Evolutionary conservation across 148 eudicot genomes (phyloP), one percentile per base, ranked within the genome.

Genomic region (Camellia sinensis): DNA sequence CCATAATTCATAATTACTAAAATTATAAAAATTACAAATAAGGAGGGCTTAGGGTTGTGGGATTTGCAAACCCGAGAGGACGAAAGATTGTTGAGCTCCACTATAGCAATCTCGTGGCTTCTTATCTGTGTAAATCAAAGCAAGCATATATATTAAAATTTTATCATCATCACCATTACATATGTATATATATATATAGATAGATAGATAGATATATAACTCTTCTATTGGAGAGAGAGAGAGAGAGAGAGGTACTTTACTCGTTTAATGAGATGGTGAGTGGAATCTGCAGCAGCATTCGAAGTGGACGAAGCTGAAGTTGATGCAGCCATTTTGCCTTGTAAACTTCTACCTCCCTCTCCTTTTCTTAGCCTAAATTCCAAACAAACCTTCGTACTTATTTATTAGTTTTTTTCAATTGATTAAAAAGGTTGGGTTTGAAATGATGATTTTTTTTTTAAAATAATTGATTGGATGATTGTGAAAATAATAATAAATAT

Each of bases 31-130:
- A 29, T 29, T 29, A 29, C 5, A 79, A 48, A 62, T 19, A 43
- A 46, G 64, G 3, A 41, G 21, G 17, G 12, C 1, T 29, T 29
- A 29, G 52, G 29, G 5, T 44, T 69, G 52, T 2, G 15, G 60
- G 40, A 44, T 68, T 41, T 52, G 59, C 62, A 7, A 76, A 91
- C 94, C 86, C 88, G 77, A 59, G 94, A 82, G 19, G 94, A 80
- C 64, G 91, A 79, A 56, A 93, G 89, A 74, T 56, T 71, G 40
- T 81, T 84, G 80, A 93, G 93, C 86, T 93, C 97, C 2, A 84
- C 93, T 73, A 93, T 83, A 50, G 94, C 93, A 73, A 93, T 91
- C 79, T 91, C 87, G 63, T 88, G 93, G 52, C 83, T 87, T 75
- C 83, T 78, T 17, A 93, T 85, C 97, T 93, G 82, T 72, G 48